A percentile compares a stretch with the other conserved stretches of the same genome.
These are phyloP conservation scores for Kodamaea suecica DNA, from an alignment of 1,139 yeast species.

Conservation along the genomic window DNA sequence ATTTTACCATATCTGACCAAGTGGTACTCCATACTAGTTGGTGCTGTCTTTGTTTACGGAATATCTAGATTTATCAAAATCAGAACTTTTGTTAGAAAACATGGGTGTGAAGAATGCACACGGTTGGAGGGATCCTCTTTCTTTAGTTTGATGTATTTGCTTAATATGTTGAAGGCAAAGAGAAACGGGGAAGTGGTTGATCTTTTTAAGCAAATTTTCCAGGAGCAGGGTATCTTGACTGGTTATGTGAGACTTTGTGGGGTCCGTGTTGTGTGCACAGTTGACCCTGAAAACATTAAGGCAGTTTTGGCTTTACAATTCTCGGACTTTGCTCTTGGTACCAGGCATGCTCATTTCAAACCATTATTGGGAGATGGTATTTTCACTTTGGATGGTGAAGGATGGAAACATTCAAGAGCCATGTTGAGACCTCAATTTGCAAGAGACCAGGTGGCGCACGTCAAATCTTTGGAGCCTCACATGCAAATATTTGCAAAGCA, in stretches of 20 bases:
- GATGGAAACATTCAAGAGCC: slow-evolving; percentile 27
- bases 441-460: slow-evolving; percentile 28
- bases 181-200: slow-evolving; percentile 14
- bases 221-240: slow-evolving; percentile 5
- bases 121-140: slow-evolving; percentile 12
- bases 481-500: slow-evolving; percentile 20
- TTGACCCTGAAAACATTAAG: slow-evolving; percentile 24
- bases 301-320: slow-evolving; percentile 27
- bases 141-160: slow-evolving; percentile 9
- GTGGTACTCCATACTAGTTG: slow-evolving; percentile 17
- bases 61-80: slow-evolving; percentile 12
- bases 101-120: slow-evolving; percentile 21
- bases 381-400: slow-evolving; percentile 26
- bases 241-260: slow-evolving; percentile 12
- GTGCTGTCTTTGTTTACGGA: slow-evolving; percentile 12
- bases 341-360: slow-evolving; percentile 21
- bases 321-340: slow-evolving; percentile 25
- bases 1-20: slow-evolving; percentile 13
- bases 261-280: slow-evolving; percentile 16
- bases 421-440: slow-evolving; percentile 30
- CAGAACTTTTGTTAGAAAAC: slow-evolving; percentile 15
- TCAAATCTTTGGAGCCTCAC: slow-evolving; percentile 24
- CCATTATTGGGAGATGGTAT: slow-evolving; percentile 27
- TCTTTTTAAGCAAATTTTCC: slow-evolving; percentile 7
- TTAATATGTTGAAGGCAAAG: slow-evolving; percentile 12